phyloP scores from a whole-genome alignment of 768 basidiomycete genomes.

The Suillus clintonianus region DNA sequence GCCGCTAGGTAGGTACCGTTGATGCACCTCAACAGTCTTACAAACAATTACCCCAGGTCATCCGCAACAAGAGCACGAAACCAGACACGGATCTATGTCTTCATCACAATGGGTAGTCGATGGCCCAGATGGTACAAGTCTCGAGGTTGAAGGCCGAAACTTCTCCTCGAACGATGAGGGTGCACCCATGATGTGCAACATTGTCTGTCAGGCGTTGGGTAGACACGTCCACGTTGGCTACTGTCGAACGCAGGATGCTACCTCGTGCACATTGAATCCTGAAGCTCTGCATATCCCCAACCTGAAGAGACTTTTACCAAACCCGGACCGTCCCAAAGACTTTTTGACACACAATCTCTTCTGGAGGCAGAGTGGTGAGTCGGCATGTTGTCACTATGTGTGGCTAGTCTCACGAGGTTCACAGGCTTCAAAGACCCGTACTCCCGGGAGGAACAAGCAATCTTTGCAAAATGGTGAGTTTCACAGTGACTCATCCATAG shows the following conservation, averaged over 20 bases:
- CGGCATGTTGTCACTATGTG: background rate
- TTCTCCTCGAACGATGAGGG: slow-evolving; percentile 58
- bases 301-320: slow-evolving; percentile 39
- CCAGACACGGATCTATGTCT: slow-evolving; percentile 65
- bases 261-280: slow-evolving; percentile 37
- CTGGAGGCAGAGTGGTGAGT: slow-evolving; percentile 58
- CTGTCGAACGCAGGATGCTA: slow-evolving; percentile 44
- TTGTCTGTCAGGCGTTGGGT: slow-evolving; percentile 55
- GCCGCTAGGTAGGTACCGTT: slow-evolving; percentile 44
- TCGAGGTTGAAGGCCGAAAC: slow-evolving; percentile 58
- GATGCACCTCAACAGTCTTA: background rate
- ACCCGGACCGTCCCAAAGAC: slow-evolving; percentile 52
- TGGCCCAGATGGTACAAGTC: slow-evolving; percentile 46
- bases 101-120: slow-evolving; percentile 58
- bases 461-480: slow-evolving; percentile 55
- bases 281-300: slow-evolving; percentile 48
- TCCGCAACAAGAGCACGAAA: slow-evolving; percentile 61
- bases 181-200: slow-evolving; percentile 64
- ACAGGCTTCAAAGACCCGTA: slow-evolving; percentile 67
- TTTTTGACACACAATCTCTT: slow-evolving; percentile 53
- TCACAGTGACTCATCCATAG: background rate
- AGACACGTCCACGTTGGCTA: slow-evolving; percentile 59
- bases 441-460: slow-evolving; percentile 52
- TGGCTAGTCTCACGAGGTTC: background rate
- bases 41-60: slow-evolving; percentile 42